Conservation (phyloP, 441 rosid genomes). For the Pelargonium cotyledonis region DNA sequence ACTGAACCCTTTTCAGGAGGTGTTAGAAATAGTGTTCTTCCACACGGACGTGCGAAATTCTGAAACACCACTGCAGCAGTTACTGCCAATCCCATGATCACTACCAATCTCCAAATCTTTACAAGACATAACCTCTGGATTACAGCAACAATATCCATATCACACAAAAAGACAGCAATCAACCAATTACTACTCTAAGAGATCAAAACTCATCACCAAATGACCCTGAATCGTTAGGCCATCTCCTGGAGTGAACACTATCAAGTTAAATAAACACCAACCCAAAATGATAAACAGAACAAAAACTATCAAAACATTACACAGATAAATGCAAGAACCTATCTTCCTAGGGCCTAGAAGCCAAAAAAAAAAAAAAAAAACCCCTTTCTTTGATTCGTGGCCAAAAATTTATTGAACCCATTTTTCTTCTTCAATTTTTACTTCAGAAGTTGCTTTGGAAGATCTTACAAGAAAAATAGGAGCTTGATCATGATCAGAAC, state of each 20-base stretch:
- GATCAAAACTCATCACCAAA: not conserved
- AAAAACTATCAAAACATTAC: not conserved
- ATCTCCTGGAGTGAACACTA: not conserved
- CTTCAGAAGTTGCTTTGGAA: not conserved
- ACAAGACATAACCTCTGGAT: constrained; percentile 29
- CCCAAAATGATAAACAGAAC: not conserved
- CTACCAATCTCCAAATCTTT: constrained; percentile 41
- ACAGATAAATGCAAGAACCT: not conserved
- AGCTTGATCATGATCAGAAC: not conserved
- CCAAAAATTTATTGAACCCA: not conserved
- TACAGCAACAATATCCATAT: constrained; percentile 31
- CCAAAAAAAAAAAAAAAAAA: not conserved
- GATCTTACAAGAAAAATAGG: not conserved
- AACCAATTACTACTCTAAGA: not conserved
- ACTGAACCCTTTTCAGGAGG: constrained; percentile 25
- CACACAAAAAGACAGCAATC: constrained; percentile 10
- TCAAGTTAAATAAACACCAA: not conserved
- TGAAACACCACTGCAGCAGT: constrained; percentile 37
- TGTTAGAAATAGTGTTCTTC: constrained; percentile 20
- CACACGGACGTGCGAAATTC: constrained; percentile 37
- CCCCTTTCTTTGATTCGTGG: not conserved
- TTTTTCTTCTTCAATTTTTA: not conserved
- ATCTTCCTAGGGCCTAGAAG: constrained; percentile 3
- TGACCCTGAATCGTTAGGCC: not conserved
- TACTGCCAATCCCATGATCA: constrained; percentile 31